Conservation (phyloP, 352 stramenopile genomes). For the Pythium guiyangense region DNA sequence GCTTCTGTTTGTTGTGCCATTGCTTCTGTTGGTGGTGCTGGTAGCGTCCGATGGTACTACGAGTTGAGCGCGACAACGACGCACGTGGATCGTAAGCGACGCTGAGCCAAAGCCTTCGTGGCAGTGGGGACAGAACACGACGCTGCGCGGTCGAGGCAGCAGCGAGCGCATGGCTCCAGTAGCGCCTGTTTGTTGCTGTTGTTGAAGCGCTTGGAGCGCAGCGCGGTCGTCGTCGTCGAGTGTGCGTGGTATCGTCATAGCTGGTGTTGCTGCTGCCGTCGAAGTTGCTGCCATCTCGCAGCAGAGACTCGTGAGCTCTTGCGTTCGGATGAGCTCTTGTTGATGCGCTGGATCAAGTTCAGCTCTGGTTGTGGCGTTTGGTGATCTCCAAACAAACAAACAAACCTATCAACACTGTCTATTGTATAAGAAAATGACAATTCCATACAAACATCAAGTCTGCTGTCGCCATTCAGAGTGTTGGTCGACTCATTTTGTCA, state of each 20-base stretch:
- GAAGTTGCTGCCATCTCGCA: not conserved
- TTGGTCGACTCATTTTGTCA: no score
- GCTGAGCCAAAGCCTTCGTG: constrained; percentile 45
- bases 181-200: no score
- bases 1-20: no score
- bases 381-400: no score
- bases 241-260: no score
- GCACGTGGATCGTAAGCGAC: constrained; percentile 60
- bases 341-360: not conserved
- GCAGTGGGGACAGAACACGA: constrained; percentile 49
- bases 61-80: constrained; percentile 43
- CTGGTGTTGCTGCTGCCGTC: no score
- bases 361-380: no score
- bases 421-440: constrained; percentile 11
- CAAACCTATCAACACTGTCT: no score
- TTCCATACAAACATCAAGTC: constrained; percentile 20
- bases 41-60: not conserved
- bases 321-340: no score
- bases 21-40: constrained; percentile 1
- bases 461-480: no score
- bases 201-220: constrained; percentile 31
- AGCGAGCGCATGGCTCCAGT: constrained; percentile 6
- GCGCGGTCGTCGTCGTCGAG: constrained; percentile 30
- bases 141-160: constrained; percentile 15
- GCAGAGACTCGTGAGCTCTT: not conserved